Evolutionary conservation across 2,329 filamentous ascomycete genomes (phyloP).

Genomic region (Periconia sp.): DNA sequence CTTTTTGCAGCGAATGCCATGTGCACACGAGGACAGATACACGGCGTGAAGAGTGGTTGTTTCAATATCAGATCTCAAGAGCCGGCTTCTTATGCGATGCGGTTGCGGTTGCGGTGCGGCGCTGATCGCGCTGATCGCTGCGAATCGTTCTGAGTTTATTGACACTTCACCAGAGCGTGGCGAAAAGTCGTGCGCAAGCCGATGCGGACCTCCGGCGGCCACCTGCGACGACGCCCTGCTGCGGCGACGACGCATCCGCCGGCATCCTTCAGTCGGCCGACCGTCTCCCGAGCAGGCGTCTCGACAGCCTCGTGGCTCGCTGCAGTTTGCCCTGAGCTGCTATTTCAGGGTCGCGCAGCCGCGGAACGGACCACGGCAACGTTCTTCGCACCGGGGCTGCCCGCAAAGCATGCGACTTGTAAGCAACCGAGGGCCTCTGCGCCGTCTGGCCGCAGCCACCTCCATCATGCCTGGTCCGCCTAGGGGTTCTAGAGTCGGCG

Average conservation of each 20-base stretch:
- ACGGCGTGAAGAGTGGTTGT: background rate
- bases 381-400: too few relatives aligned
- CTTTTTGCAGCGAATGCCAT: too few relatives aligned
- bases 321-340: too few relatives aligned
- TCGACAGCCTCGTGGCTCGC: too few relatives aligned
- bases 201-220: constrained; percentile 2
- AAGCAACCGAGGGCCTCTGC: constrained; percentile 16
- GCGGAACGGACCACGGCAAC: background rate
- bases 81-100: background rate
- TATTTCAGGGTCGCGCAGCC: constrained; percentile 6
- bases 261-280: too few relatives aligned
- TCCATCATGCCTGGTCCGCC: constrained; percentile 20
- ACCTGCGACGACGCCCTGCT: background rate
- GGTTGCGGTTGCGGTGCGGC: constrained; percentile 8
- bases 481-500: constrained; percentile 20
- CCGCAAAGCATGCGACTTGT: too few relatives aligned
- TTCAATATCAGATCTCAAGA: constrained; percentile 7
- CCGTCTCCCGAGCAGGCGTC: too few relatives aligned
- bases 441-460: constrained; percentile 20
- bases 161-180: constrained; percentile 13
- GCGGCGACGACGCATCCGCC: too few relatives aligned
- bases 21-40: background rate
- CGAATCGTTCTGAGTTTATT: constrained; percentile 15
- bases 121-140: constrained; percentile 24
- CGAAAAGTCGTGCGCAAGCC: constrained; percentile 16